Base-by-base conservation (phyloP, 192 early-diverging fungal genomes). In the Backusella psychrophila region DNA sequence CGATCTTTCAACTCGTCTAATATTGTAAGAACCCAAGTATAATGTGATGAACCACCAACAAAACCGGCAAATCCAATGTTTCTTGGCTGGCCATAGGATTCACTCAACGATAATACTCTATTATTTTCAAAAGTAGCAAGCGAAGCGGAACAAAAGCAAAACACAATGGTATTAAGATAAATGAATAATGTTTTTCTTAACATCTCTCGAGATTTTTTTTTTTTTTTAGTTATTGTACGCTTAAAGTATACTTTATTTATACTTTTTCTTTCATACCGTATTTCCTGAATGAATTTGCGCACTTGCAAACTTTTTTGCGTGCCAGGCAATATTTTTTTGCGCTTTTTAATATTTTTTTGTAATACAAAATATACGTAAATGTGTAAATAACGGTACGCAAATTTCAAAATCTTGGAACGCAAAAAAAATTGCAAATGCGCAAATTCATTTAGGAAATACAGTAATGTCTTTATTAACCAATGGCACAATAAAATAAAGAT, bases 1-100 rank as follows among this genome's bases (percentile, higher is more conserved):
- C 69, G 21, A 19, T 49, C 15, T 44, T 26, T 29, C 17, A 71
- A 4, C 21, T 71, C 41, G 33, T 71, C 42, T 26, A 71, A 29
- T 26, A 71, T 71, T 29, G 38, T 31, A 46, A 71, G 69, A 31
- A 71, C 69, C 69, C 69, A 71, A 17, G 8, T 29, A 33, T 31
- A 8, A 4, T 71, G 69, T 33, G 69, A 71, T 14, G 69, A 71
- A 15, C 69, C 69, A 44, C 69, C 69, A 21, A 39, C 12, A n/a
- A 38, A 69, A 39, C 35, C 67, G 21, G 35, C 36, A 39, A 69
- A 69, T 0, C 35, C 67, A 35, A 69, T 36, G 21, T 69, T 59
- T 23, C 29, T 59, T 12, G 56, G 56, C 21, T 59, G 9, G 7
- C 4, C 9, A 11, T 59, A 59, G 26, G 56, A 26, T 59, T 59